A percentile compares a stretch with the other conserved stretches of the same genome.
Evolutionary conservation across 2,329 filamentous ascomycete species (phyloP).

Genomic region (Thermoascus crustaceus): DNA sequence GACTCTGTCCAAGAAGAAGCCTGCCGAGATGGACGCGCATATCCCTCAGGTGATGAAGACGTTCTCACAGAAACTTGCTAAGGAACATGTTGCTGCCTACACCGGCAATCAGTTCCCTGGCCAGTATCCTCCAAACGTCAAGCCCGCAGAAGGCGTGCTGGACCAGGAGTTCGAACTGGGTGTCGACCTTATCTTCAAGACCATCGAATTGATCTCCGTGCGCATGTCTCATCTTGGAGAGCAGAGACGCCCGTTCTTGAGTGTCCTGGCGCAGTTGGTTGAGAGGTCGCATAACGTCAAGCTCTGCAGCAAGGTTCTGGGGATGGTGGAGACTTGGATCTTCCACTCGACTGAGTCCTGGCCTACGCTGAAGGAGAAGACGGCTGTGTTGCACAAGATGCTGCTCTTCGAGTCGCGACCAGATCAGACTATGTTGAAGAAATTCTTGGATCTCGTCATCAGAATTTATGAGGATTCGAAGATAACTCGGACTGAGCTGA

Average conservation of each 20-base stretch:
- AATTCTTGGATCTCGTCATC: constrained; percentile 92
- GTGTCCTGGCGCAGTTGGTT: constrained; percentile 86
- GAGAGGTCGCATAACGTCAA: constrained; percentile 85
- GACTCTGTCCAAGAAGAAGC: constrained; percentile 78
- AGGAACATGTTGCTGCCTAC: constrained; percentile 79
- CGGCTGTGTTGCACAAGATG: constrained; percentile 98
- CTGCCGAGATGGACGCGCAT: constrained; percentile 81
- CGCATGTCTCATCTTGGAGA: constrained; percentile 91
- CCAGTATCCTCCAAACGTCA: constrained; percentile 31
- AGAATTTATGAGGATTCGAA: constrained; percentile 97
- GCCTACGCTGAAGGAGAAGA: constrained; percentile 97
- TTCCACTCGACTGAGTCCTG: constrained; percentile 92
- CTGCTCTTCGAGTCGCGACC: constrained; percentile 79
- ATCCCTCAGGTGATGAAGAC: constrained; percentile 86
- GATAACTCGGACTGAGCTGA: constrained; percentile 88
- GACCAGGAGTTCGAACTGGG: constrained; percentile 78
- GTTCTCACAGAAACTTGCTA: constrained; percentile 80
- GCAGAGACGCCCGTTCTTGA: constrained; percentile 84
- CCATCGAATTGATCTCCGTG: constrained; percentile 83
- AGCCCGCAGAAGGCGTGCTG: constrained; percentile 38
- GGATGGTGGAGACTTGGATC: constrained; percentile 92
- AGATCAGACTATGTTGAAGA: constrained; percentile 77
- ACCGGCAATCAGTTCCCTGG: constrained; percentile 40
- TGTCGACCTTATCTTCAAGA: constrained; percentile 84
- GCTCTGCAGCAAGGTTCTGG: constrained; percentile 84